phyloP scores from a whole-genome alignment of 495 filamentous ascomycete species.

The Extremus antarcticus region DNA sequence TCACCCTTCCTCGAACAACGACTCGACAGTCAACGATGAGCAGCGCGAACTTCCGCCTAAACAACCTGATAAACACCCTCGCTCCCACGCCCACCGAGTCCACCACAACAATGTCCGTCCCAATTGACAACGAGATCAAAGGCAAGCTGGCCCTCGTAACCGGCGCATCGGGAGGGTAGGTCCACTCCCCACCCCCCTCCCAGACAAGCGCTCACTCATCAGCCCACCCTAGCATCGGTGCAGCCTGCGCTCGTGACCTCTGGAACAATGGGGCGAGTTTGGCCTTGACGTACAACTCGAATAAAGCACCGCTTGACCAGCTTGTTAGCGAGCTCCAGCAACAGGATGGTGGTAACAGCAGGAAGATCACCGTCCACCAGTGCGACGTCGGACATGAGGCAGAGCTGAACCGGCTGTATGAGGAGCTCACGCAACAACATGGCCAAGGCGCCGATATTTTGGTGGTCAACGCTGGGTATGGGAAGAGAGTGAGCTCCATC shows the following conservation, averaged over 20 bases:
- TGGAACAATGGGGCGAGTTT: constrained; percentile 43
- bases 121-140: constrained; percentile 40
- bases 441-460: constrained; percentile 52
- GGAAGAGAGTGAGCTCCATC: constrained; percentile 39
- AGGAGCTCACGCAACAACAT: constrained; percentile 41
- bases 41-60: neutral
- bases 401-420: constrained; percentile 42
- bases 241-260: constrained; percentile 47
- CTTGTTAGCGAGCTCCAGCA: constrained; percentile 27
- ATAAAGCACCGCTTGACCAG: constrained; percentile 35
- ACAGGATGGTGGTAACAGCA: constrained; percentile 2
- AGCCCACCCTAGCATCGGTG: constrained; percentile 42
- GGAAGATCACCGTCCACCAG: constrained; percentile 44
- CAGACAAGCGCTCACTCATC: constrained; percentile 8
- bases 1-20: no score
- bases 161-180: constrained; percentile 55
- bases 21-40: neutral
- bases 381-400: constrained; percentile 45
- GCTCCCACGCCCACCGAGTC: neutral
- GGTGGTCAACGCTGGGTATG: constrained; percentile 47
- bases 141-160: constrained; percentile 54
- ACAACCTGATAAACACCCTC: neutral
- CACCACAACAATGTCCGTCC: neutral
- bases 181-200: neutral
- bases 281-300: constrained; percentile 51